Conservation (phyloP, 352 stramenopile genomes). For the Phytophthora cryptogea region DNA sequence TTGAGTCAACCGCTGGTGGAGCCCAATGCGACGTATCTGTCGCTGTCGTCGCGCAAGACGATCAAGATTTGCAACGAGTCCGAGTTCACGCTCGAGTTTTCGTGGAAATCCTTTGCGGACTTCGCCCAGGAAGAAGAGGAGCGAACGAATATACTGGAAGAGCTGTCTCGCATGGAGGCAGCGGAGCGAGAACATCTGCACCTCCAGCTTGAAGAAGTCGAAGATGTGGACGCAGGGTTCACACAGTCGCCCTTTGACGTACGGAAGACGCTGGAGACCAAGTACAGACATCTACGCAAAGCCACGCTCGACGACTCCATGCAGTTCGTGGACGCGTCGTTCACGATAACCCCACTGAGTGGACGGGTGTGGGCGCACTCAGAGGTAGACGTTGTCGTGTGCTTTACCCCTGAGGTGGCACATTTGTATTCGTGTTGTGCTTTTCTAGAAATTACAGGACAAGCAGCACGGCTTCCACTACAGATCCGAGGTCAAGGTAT, state of each 20-base stretch:
- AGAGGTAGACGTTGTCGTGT: conserved; percentile 91
- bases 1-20: conserved; percentile 86
- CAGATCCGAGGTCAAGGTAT: conserved; percentile 91
- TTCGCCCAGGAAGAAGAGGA: conserved; percentile 79
- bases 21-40: conserved; percentile 91
- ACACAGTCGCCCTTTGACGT: conserved; percentile 61
- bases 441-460: conserved; percentile 90
- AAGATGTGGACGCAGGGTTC: conserved; percentile 22
- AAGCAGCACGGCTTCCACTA: conserved; percentile 89
- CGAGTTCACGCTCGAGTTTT: conserved; percentile 91
- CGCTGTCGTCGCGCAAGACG: conserved; percentile 86
- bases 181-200: conserved; percentile 74
- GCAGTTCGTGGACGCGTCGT: conserved; percentile 95
- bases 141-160: conserved; percentile 73
- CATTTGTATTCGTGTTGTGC: conserved; percentile 81
- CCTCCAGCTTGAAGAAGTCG: conserved; percentile 36
- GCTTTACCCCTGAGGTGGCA: conserved; percentile 86
- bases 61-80: conserved; percentile 94
- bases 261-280: conserved; percentile 78
- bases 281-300: conserved; percentile 92
- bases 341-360: conserved; percentile 85
- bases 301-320: conserved; percentile 90
- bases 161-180: conserved; percentile 85
- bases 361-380: conserved; percentile 93
- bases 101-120: conserved; percentile 91